Percentiles rank a stretch among this genome's conserved stretches.
phyloP scores from a whole-genome alignment of 1,139 yeast genomes.

The Debaryomyces psychrophilus region DNA sequence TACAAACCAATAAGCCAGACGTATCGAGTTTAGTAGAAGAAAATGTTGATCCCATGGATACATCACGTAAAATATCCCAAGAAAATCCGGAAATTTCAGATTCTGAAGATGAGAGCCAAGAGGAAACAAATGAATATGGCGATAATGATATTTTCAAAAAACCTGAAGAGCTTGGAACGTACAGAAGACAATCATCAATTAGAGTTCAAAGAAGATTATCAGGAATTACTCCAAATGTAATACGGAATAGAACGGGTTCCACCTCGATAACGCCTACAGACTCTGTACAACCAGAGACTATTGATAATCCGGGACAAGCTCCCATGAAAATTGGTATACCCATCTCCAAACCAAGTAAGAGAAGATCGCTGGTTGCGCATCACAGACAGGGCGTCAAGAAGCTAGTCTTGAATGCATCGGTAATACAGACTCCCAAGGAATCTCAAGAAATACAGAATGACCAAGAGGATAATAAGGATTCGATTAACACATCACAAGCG shows the following conservation, averaged over 20 bases:
- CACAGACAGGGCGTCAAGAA: slow-evolving; percentile 18
- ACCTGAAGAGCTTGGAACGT: slow-evolving; percentile 20
- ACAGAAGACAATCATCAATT: slow-evolving; percentile 35
- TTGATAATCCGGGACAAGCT: slow-evolving; percentile 16
- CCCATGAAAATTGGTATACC: slow-evolving; percentile 47
- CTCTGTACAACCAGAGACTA: slow-evolving; percentile 11
- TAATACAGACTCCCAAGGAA: slow-evolving; percentile 4
- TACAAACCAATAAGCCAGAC: slow-evolving; percentile 5
- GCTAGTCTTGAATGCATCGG: slow-evolving; percentile 14
- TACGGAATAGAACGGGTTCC: slow-evolving; percentile 36
- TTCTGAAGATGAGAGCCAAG: slow-evolving; percentile 21
- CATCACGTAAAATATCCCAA: slow-evolving; percentile 16
- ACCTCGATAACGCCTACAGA: slow-evolving; percentile 23
- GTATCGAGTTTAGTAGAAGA: slow-evolving; percentile 20
- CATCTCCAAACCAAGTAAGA: slow-evolving; percentile 30
- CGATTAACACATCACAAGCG: slow-evolving; percentile 4
- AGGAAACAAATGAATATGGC: slow-evolving; percentile 28
- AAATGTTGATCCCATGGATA: slow-evolving; percentile 36
- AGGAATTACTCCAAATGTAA: slow-evolving; percentile 34
- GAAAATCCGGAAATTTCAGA: slow-evolving; percentile 15
- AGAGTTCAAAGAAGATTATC: slow-evolving; percentile 40
- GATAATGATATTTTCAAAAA: slow-evolving; percentile 40
- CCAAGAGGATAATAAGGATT: slow-evolving; percentile 8
- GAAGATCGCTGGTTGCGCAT: slow-evolving; percentile 32
- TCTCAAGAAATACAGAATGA: slow-evolving; percentile 15